Base-by-base conservation (phyloP, 805 yeast genomes). In the Candida nanaspora region DNA sequence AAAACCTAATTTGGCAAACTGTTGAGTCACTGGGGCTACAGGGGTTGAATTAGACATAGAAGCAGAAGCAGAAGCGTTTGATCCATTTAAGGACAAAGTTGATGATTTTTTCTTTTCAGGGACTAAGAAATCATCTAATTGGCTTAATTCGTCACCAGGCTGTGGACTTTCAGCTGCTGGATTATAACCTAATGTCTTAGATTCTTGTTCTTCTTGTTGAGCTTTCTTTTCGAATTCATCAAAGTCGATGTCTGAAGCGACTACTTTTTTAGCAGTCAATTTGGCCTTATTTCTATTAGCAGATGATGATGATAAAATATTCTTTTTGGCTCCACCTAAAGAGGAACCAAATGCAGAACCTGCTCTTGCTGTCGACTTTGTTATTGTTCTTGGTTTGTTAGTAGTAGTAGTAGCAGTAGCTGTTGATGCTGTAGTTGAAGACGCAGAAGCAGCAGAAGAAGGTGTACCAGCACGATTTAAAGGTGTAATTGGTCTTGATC, bases 1-100 rank as follows among this genome's bases (percentile, higher is more conserved):
- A 55, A 88, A 88, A 0, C 96, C 96, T 46, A 88, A 69, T 57
- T 75, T 82, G 45, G 93, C 93, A 58, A 86, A 80, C 46, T 78
- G 70, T 47, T 82, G 88, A 8, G 86, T 73, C 26, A 79, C 68
- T 41, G 68, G 68, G 42, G 71, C 71, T 14, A 51, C 39, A 6
- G 51, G 29, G 10, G 51, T 41, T n/a, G 48, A 34, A 13, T 41
- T 25, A 18, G 42, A 25, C 4, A 20, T 18, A 15, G 46, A 26
- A 4, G 66, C 35, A n/a, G 47, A 33, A 11, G 41, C 44, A 13
- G 52, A 37, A 13, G 45, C 37, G 21, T 41, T 43, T 15, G 52
- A 41, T 20, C 45, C 36, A 29, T 21, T n/a, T 29, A 40, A 34
- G 18, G 41, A 25, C 23, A 15, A 22, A 4, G 38, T 28, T 6